phyloP scores from a whole-genome alignment of 345 rosid genomes.

The Corymbia maculata region DNA sequence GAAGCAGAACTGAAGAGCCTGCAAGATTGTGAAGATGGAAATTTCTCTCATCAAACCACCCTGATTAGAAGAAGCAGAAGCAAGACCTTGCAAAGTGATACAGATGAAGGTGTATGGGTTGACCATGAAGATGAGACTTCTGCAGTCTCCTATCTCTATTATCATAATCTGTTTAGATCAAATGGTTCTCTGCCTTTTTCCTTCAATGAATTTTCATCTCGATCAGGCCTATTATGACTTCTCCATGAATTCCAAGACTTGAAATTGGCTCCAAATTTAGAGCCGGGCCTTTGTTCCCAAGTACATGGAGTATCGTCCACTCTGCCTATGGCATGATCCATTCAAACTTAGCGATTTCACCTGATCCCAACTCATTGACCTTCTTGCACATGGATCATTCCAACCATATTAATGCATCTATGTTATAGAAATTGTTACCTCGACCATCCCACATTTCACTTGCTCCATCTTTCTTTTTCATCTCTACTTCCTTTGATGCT shows the following conservation, averaged over 20 bases:
- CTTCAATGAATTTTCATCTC: not conserved
- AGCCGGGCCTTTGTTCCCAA: too few species aligned
- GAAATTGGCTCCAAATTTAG: not conserved
- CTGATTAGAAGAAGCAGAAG: not conserved
- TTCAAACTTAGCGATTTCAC: not conserved
- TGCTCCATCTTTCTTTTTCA: not conserved
- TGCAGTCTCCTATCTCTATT: not conserved
- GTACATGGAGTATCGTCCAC: too few species aligned
- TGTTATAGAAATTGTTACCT: not conserved
- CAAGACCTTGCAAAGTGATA: not conserved
- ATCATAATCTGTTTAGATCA: not conserved
- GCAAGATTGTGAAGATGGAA: not conserved
- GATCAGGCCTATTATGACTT: not conserved
- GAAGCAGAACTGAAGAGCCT: not conserved
- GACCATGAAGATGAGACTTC: not conserved
- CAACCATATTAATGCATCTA: not conserved
- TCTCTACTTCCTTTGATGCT: not conserved
- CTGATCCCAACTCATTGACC: not conserved
- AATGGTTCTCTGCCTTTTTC: not conserved
- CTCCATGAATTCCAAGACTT: not conserved
- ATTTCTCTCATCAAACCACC: not conserved
- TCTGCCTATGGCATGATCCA: not conserved
- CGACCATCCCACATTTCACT: not conserved
- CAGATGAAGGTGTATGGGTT: not conserved
- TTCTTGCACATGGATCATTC: not conserved